phyloP scores from a whole-genome alignment of 495 filamentous ascomycete species.

The Penicillium cataractarum region DNA sequence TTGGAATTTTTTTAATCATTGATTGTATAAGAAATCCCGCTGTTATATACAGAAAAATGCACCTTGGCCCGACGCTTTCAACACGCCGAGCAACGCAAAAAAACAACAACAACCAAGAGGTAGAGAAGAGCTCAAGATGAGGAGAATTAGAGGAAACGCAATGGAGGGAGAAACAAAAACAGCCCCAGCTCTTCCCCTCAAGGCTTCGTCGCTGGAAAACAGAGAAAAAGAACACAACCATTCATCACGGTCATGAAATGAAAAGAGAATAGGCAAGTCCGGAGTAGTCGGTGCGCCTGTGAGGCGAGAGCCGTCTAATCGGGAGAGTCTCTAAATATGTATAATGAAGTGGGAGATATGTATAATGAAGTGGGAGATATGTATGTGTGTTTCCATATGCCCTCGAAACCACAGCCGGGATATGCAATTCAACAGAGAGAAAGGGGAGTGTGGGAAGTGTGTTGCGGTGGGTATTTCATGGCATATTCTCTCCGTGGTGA shows the following conservation, averaged over 20 bases:
- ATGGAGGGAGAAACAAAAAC: conserved; percentile 8
- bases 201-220: conserved; percentile 11
- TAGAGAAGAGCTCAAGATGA: conserved; percentile 2
- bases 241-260: conserved; percentile 36
- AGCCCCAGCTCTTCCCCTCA: conserved; percentile 22
- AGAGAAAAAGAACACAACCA: conserved; percentile 21
- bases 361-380: conserved; percentile 24
- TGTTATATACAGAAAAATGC: conserved; percentile 28
- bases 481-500: conserved; percentile 9
- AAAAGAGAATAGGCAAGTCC: conserved; percentile 10
- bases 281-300: conserved; percentile 21
- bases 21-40: conserved; percentile 4
- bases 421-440: conserved; percentile 7
- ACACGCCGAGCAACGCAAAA: not conserved
- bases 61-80: not conserved
- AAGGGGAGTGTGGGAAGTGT: not conserved
- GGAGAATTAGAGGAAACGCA: conserved; percentile 4
- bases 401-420: conserved; percentile 3
- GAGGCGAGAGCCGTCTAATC: conserved; percentile 28
- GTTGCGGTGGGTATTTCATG: not conserved
- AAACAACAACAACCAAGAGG: conserved; percentile 5
- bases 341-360: conserved; percentile 26
- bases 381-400: conserved; percentile 21
- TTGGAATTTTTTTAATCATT: conserved; percentile 27
- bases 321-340: conserved; percentile 29